phyloP scores from a whole-genome alignment of 495 filamentous ascomycete species.

The Aspergillus mulundensis region DNA sequence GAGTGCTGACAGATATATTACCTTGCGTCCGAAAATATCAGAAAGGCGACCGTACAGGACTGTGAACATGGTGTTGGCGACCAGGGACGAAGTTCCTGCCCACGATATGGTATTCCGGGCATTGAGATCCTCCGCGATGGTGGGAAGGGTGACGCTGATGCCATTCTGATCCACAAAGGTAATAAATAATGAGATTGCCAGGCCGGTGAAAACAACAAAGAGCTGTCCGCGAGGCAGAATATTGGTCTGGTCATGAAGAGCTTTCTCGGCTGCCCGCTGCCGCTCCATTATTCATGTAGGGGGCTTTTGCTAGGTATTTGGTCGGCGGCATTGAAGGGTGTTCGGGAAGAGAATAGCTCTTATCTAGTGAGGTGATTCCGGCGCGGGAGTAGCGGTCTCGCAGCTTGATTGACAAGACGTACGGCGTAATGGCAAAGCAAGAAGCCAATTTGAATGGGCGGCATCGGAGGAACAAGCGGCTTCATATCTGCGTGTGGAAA shows the following conservation, averaged over 20 bases:
- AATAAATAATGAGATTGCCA: constrained; percentile 53
- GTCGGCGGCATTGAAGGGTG: neutral
- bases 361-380: too few species aligned
- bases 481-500: neutral
- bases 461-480: neutral
- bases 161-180: constrained; percentile 62
- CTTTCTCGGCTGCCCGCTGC: constrained; percentile 41
- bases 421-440: neutral
- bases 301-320: neutral
- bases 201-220: constrained; percentile 52
- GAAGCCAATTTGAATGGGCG: neutral
- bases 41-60: constrained; percentile 58
- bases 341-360: too few species aligned
- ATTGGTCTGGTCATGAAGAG: constrained; percentile 51
- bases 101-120: constrained; percentile 62
- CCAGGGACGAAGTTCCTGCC: constrained; percentile 72
- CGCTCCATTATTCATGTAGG: constrained; percentile 16
- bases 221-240: constrained; percentile 53
- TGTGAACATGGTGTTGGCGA: constrained; percentile 68
- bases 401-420: neutral
- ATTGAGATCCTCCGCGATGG: constrained; percentile 54
- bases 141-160: constrained; percentile 57
- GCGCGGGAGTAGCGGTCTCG: neutral
- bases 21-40: constrained; percentile 56
- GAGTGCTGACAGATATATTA: constrained; percentile 45